Conservation (phyloP, 2,329 filamentous ascomycete species). For the Cryphonectria parasitica region DNA sequence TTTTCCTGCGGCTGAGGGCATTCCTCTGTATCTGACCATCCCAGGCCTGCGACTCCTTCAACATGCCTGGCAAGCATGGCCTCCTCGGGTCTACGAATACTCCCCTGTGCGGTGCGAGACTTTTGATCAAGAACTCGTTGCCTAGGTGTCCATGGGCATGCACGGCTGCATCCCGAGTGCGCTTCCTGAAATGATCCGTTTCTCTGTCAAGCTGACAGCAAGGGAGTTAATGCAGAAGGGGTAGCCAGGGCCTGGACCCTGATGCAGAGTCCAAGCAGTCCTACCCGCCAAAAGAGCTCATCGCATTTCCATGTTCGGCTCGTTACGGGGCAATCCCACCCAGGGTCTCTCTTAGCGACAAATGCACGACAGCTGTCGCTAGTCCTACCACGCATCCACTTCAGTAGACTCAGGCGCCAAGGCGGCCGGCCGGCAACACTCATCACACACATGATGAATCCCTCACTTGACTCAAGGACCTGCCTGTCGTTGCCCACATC, state of each 20-base stretch:
- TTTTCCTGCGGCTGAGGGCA: conserved; percentile 9
- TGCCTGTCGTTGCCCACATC: background rate
- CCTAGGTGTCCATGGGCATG: background rate
- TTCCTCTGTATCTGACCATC: conserved; percentile 1
- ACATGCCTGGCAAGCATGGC: background rate
- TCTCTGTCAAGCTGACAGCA: background rate
- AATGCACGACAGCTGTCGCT: conserved; percentile 9
- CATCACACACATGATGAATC: conserved; percentile 24
- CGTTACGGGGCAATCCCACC: background rate
- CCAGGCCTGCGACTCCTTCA: background rate
- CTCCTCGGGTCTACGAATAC: background rate
- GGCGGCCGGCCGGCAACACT: conserved; percentile 18
- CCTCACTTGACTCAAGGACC: conserved; percentile 25
- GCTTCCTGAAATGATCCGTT: background rate
- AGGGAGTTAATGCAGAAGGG: background rate
- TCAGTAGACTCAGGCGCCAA: conserved; percentile 11
- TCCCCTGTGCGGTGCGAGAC: background rate
- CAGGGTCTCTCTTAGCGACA: background rate
- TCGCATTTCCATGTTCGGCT: background rate
- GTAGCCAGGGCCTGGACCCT: background rate
- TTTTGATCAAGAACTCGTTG: background rate
- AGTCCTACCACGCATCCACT: background rate
- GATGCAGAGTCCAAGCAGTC: background rate
- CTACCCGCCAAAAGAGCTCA: background rate
- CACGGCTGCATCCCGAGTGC: background rate